phyloP scores from a whole-genome alignment of 2,329 filamentous ascomycete species.

The Ophiosphaerella herpotricha region DNA sequence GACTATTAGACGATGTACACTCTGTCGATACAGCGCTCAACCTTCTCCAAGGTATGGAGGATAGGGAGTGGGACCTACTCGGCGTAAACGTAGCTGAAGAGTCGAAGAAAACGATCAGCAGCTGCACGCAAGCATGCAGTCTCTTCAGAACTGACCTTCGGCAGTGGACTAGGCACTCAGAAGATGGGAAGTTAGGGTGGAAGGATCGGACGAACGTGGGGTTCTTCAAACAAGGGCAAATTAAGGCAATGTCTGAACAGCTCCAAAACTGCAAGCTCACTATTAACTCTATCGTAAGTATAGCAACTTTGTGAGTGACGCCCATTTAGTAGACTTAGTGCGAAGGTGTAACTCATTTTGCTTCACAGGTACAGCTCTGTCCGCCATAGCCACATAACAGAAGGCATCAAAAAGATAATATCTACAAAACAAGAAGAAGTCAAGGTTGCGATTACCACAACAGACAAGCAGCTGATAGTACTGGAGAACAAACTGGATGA shows the following conservation, averaged over 20 bases:
- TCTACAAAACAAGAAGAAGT: constrained; percentile 33
- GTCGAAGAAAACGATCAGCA: no score
- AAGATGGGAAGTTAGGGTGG: constrained; percentile 38
- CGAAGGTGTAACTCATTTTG: constrained; percentile 17
- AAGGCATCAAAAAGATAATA: constrained; percentile 39
- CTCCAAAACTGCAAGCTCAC: constrained; percentile 40
- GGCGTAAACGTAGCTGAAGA: no score
- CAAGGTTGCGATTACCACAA: constrained; percentile 15
- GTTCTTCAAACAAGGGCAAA: constrained; percentile 41
- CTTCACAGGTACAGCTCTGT: constrained; percentile 37
- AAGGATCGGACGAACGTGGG: constrained; percentile 41
- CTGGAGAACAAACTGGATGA: constrained; percentile 34
- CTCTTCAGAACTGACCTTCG: constrained; percentile 20
- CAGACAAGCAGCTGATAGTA: constrained; percentile 10
- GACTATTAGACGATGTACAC: no score
- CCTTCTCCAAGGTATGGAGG: no score
- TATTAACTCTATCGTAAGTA: constrained; percentile 34
- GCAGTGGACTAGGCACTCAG: constrained; percentile 41
- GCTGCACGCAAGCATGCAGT: no score
- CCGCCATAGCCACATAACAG: constrained; percentile 35
- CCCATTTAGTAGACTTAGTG: neutral
- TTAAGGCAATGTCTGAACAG: constrained; percentile 43
- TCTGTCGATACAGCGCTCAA: no score
- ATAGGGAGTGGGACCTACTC: no score
- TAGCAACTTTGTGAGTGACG: constrained; percentile 39